Evolutionary conservation across 805 yeast genomes (phyloP).

Genomic region (Ogataea parapolymorpha): DNA sequence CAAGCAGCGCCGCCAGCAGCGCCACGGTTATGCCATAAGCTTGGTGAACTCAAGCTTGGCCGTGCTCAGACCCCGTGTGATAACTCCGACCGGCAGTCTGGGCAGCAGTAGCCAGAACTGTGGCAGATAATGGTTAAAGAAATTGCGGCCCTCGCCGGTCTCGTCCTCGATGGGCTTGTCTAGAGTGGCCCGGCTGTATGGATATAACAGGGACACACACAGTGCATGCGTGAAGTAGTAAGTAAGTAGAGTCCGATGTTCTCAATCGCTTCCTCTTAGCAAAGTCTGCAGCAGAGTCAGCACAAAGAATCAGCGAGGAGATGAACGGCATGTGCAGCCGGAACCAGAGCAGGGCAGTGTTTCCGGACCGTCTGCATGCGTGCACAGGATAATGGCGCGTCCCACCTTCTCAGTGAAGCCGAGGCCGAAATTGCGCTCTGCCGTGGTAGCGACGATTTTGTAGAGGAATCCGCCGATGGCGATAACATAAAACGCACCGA

Average conservation of each 20-base stretch:
- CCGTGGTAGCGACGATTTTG: slow-evolving; percentile 42
- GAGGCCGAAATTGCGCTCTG: slow-evolving; percentile 39
- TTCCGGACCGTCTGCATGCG: slow-evolving; percentile 47
- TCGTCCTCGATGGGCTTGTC: slow-evolving; percentile 43
- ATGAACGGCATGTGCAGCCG: slow-evolving; percentile 49
- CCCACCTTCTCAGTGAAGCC: slow-evolving; percentile 44
- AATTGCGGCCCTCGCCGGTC: slow-evolving; percentile 25
- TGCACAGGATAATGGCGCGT: slow-evolving; percentile 52
- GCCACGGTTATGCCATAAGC: slow-evolving; percentile 14
- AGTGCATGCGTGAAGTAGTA: slow-evolving; percentile 54
- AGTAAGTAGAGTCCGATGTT: slow-evolving; percentile 40
- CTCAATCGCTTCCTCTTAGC: slow-evolving; percentile 31
- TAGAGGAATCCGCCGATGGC: slow-evolving; percentile 64
- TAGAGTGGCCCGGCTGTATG: slow-evolving; percentile 40
- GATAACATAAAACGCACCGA: slow-evolving; percentile 55
- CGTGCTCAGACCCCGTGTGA: slow-evolving; percentile 11
- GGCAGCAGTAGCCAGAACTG: slow-evolving; percentile 20
- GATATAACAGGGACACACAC: slow-evolving; percentile 39
- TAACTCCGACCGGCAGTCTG: slow-evolving; percentile 10
- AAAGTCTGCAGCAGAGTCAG: slow-evolving; percentile 57
- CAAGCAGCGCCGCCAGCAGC: slow-evolving; percentile 9
- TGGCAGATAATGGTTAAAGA: slow-evolving; percentile 36
- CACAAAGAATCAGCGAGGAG: slow-evolving; percentile 50
- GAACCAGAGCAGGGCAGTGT: slow-evolving; percentile 45
- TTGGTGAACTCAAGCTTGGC: slow-evolving; percentile 15